A percentile compares a stretch with the other conserved stretches of the same genome.
Conservation (phyloP, 2,329 filamentous ascomycete species). For the Elsinoe australis region DNA sequence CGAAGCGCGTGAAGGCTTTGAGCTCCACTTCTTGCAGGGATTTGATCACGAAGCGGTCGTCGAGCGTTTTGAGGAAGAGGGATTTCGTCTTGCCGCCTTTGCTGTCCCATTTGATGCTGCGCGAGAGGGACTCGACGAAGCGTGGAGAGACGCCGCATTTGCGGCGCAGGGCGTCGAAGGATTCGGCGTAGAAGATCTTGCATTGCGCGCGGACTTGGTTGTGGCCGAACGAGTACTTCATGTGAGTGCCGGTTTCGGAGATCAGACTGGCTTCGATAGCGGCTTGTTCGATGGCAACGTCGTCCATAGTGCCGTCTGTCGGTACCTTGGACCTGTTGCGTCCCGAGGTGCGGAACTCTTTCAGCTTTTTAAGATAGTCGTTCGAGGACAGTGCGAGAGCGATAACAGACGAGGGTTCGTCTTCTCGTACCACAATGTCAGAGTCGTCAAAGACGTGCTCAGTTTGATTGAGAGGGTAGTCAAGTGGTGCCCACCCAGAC, state of each 20-base stretch:
- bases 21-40: slow-evolving; percentile 86
- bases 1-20: slow-evolving; percentile 87
- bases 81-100: slow-evolving; percentile 98
- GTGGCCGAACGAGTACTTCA: slow-evolving; percentile 92
- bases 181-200: slow-evolving; percentile 97
- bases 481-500: slow-evolving; percentile 84
- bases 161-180: slow-evolving; percentile 86
- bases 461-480: slow-evolving; percentile 73
- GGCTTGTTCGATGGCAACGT: slow-evolving; percentile 46
- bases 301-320: slow-evolving; percentile 22
- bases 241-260: slow-evolving; percentile 78
- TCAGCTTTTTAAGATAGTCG: slow-evolving; percentile 76
- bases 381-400: slow-evolving; percentile 83
- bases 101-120: slow-evolving; percentile 95
- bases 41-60: slow-evolving; percentile 90
- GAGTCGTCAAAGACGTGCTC: slow-evolving; percentile 98
- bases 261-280: slow-evolving; percentile 81
- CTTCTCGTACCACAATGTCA: slow-evolving; percentile 92
- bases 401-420: slow-evolving; percentile 93
- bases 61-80: slow-evolving; percentile 90
- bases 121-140: slow-evolving; percentile 88
- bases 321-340: slow-evolving; percentile 21
- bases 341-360: slow-evolving; percentile 47
- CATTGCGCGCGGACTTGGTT: slow-evolving; percentile 92
- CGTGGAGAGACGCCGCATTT: slow-evolving; percentile 91